Evolutionary conservation across 306 rosid species (phyloP).

Genomic region (Mimosa pudica): DNA sequence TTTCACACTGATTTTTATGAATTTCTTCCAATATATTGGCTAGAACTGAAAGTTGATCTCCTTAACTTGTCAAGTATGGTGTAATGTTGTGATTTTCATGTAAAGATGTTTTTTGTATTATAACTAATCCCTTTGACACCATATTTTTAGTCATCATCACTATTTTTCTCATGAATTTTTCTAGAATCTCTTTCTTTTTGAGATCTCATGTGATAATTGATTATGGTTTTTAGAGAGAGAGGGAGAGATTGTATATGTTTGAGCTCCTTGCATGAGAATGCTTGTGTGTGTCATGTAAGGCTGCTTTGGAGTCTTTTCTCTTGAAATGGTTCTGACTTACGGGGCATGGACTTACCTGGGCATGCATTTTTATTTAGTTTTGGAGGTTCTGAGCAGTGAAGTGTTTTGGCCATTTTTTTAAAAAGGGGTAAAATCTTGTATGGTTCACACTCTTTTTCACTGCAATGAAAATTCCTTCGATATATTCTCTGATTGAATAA

Average conservation of each 20-base stretch:
- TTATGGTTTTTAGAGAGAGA: neutral
- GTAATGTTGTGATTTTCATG: neutral
- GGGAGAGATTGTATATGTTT: neutral
- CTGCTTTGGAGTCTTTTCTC: neutral
- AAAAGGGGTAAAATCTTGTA: neutral
- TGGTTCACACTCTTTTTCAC: neutral
- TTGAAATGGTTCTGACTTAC: neutral
- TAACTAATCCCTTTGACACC: neutral
- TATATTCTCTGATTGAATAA: neutral
- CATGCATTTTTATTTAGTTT: constrained; percentile 4
- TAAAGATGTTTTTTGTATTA: neutral
- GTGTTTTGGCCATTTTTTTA: neutral
- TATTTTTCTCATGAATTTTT: neutral
- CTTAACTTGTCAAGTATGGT: neutral
- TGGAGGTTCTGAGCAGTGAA: neutral
- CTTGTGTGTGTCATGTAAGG: neutral
- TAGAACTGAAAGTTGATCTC: neutral
- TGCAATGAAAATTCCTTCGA: neutral
- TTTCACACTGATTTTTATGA: neutral
- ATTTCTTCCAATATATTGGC: neutral
- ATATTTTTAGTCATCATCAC: neutral
- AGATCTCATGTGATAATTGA: neutral
- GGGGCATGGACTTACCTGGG: neutral
- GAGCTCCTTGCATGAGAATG: neutral
- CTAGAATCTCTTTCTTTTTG: neutral